These are phyloP conservation scores for Parastagonospora avenae DNA, from an alignment of 2,329 filamentous ascomycete species.

Conservation along the genomic window DNA sequence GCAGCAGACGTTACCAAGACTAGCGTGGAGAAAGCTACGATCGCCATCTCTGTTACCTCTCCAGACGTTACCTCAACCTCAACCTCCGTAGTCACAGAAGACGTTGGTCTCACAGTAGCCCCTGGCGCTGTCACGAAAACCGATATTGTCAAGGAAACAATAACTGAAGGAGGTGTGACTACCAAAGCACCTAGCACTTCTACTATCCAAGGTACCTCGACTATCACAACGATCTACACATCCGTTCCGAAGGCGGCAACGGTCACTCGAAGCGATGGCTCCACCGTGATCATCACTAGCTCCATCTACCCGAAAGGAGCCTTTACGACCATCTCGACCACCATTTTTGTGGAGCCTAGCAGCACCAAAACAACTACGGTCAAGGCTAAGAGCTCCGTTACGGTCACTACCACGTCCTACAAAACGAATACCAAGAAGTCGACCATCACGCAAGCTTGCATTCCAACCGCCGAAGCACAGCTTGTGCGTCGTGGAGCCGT, in stretches of 20 bases:
- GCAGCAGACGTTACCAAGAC: constrained; percentile 18
- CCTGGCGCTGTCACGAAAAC: constrained; percentile 18
- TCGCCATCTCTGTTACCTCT: constrained; percentile 31
- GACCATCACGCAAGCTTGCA: constrained; percentile 30
- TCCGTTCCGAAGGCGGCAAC: constrained; percentile 32
- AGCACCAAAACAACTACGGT: constrained; percentile 31
- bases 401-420: constrained; percentile 20
- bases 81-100: constrained; percentile 30
- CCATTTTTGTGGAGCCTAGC: constrained; percentile 11
- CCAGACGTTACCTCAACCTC: constrained; percentile 28
- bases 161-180: constrained; percentile 13
- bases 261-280: constrained; percentile 24
- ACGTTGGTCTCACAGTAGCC: constrained; percentile 24
- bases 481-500: constrained; percentile 21
- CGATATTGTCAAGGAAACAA: constrained; percentile 17
- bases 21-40: constrained; percentile 22
- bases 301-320: constrained; percentile 17
- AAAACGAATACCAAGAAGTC: constrained; percentile 38
- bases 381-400: constrained; percentile 24
- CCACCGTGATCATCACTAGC: constrained; percentile 20
- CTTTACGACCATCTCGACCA: constrained; percentile 16
- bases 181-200: constrained; percentile 22
- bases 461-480: constrained; percentile 25
- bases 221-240: constrained; percentile 26
- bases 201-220: constrained; percentile 20